Base-by-base conservation (phyloP, 2,329 filamentous ascomycete genomes). In the Colletotrichum agaves region DNA sequence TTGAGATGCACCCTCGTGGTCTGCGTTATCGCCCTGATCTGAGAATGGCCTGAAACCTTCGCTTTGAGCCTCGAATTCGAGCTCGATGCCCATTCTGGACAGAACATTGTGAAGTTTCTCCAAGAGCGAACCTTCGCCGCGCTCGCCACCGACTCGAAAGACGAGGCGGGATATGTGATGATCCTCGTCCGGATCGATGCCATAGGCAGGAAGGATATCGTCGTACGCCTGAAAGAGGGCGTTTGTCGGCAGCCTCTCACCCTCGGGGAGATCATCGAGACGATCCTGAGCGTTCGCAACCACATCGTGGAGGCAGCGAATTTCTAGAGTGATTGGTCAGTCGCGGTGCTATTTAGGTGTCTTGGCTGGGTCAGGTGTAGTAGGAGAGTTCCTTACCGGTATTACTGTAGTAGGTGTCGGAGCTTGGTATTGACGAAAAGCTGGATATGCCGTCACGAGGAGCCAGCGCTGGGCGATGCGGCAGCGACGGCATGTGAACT, bases 181-280 rank as follows among this genome's bases (percentile, higher is more conserved):
- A 74, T 94, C 92, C 72, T 91, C 85, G 73, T 92, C 89, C n/a
- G 88, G 85, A 67, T 93, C 86, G 71, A 93, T 82, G 61, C 89
- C 91, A 81, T 92, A 83, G 71, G 88, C 83, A 5, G 87, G 87
- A n/a, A 97, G 86, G 46, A 94, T 85, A 63, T 88, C 84, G 75
- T 96, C 91, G 76, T 97, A 97, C 33, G 93, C 93, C 60, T 86
- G 85, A 79, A 97, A 97, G 17, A 97, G 85, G 10, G 93, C 93
- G 74, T 90, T 89, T 65, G 91, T 93, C 3, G 92, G 90, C 21
- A 91, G 83, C 62, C 87, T 85, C 72, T 91, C 87, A 55, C 85
- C 85, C 63, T 90, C 86, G 1, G 88, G 82, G 2, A 88, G 80
- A 11, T 78, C 79, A 50, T 86, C 81, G 60, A 88, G 83, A 33